These are phyloP conservation scores for Umbellularia californica DNA, from an alignment of 164 flowering plant species.

Conservation along the genomic window DNA sequence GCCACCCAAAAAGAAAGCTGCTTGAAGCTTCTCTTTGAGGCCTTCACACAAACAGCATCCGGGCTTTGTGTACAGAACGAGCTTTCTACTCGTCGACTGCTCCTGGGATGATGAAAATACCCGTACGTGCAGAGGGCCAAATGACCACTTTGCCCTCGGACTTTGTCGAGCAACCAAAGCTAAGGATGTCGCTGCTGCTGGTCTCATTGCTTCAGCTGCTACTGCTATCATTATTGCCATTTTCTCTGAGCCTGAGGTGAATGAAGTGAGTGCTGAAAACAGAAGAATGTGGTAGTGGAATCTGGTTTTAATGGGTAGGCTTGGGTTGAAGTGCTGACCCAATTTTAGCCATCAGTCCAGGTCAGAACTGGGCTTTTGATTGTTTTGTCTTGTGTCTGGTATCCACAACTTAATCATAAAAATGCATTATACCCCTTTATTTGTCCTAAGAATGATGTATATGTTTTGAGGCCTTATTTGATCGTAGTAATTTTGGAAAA, in stretches of 20 bases:
- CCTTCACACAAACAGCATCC: constrained; percentile 99
- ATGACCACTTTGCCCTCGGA: constrained; percentile 5
- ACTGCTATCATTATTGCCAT: neutral
- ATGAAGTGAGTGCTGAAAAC: neutral
- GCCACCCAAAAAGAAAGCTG: constrained; percentile 63
- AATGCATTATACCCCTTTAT: too few relatives aligned
- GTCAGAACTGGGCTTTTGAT: too few relatives aligned
- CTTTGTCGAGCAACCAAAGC: neutral
- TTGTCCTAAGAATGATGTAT: too few relatives aligned
- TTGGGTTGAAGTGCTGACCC: too few relatives aligned
- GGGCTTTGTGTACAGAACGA: constrained; percentile 79
- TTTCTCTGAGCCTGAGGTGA: neutral
- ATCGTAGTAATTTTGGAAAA: too few relatives aligned
- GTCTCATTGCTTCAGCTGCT: too few relatives aligned
- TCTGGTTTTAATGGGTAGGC: too few relatives aligned
- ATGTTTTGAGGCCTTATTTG: too few relatives aligned
- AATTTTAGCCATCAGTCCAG: too few relatives aligned
- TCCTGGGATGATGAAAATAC: constrained; percentile 7
- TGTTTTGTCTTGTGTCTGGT: too few relatives aligned
- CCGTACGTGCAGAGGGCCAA: neutral
- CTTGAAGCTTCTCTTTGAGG: constrained; percentile 83
- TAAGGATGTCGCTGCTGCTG: neutral
- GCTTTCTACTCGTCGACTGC: constrained; percentile 61
- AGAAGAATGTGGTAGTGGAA: too few relatives aligned
- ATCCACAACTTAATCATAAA: too few relatives aligned